Percentiles rank a stretch among this genome's conserved stretches.
Evolutionary conservation across 2,329 filamentous ascomycete genomes (phyloP).

Genomic region (Neonectria ditissima): DNA sequence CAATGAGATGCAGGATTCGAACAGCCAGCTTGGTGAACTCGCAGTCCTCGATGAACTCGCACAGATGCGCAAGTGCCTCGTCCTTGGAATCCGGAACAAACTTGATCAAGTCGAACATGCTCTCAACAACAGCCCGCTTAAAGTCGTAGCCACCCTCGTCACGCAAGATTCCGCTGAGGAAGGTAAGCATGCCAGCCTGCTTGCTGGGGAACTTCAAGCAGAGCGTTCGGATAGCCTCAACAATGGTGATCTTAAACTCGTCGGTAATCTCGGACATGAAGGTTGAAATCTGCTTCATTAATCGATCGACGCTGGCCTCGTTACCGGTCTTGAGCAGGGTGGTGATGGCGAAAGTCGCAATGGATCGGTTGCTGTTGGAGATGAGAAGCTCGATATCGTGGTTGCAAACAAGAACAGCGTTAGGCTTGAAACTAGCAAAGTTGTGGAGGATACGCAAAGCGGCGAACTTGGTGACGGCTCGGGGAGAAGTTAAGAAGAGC

Average conservation of each 20-base stretch:
- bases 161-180: constrained; percentile 94
- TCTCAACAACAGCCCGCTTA: constrained; percentile 97
- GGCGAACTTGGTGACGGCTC: constrained; percentile 96
- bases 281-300: constrained; percentile 98
- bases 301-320: constrained; percentile 92
- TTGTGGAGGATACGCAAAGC: constrained; percentile 96
- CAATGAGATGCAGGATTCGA: constrained; percentile 92
- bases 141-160: constrained; percentile 99
- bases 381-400: constrained; percentile 97
- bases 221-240: constrained; percentile 95
- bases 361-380: constrained; percentile 95
- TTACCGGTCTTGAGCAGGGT: constrained; percentile 98
- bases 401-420: constrained; percentile 92
- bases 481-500: constrained; percentile 94
- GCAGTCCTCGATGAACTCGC: constrained; percentile 99
- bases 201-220: constrained; percentile 98
- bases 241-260: constrained; percentile 99
- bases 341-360: constrained; percentile 98
- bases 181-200: constrained; percentile 96
- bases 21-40: constrained; percentile 99
- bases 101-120: constrained; percentile 99
- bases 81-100: constrained; percentile 91
- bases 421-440: constrained; percentile 96
- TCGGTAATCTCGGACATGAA: constrained; percentile 99
- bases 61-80: constrained; percentile 90